Evolutionary conservation across 2,329 filamentous ascomycete species (phyloP).

Genomic region (Acrodontium crateriforme): DNA sequence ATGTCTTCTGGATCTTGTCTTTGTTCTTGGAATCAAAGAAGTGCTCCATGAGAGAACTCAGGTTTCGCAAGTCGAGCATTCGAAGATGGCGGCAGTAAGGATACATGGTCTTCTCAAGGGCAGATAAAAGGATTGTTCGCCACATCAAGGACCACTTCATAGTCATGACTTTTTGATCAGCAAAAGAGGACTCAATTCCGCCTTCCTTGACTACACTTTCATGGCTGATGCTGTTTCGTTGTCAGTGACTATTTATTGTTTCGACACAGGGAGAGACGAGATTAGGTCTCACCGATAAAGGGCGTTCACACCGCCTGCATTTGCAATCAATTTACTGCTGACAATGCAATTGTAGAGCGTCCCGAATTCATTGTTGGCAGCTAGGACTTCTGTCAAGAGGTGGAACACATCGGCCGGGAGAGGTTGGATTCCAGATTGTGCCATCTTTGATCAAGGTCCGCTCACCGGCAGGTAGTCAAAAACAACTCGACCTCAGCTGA

Average conservation of each 20-base stretch:
- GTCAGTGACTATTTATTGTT: neutral
- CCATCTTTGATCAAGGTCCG: constrained; percentile 3
- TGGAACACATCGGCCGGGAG: constrained; percentile 48
- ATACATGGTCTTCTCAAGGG: constrained; percentile 46
- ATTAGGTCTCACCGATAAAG: constrained; percentile 45
- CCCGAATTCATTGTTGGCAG: constrained; percentile 41
- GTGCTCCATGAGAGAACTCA: constrained; percentile 46
- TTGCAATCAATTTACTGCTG: constrained; percentile 41
- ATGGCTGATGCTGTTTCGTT: constrained; percentile 27
- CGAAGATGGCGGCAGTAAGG: constrained; percentile 58
- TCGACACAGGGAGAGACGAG: neutral
- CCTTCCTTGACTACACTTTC: constrained; percentile 31
- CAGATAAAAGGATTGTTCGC: constrained; percentile 55
- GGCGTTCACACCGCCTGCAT: constrained; percentile 42
- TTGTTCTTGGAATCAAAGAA: constrained; percentile 48
- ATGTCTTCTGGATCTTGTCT: constrained; percentile 43
- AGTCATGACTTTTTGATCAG: constrained; percentile 33
- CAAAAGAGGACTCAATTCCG: constrained; percentile 28
- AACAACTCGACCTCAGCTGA: too few species aligned
- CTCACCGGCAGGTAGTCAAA: too few species aligned
- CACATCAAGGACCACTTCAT: constrained; percentile 51
- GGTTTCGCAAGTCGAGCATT: constrained; percentile 47
- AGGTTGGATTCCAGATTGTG: constrained; percentile 5
- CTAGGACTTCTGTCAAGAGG: constrained; percentile 47
- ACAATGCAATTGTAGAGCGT: constrained; percentile 47